Evolutionary conservation across 257 asterid genomes (phyloP).

Genomic region (Cinchona pubescens): DNA sequence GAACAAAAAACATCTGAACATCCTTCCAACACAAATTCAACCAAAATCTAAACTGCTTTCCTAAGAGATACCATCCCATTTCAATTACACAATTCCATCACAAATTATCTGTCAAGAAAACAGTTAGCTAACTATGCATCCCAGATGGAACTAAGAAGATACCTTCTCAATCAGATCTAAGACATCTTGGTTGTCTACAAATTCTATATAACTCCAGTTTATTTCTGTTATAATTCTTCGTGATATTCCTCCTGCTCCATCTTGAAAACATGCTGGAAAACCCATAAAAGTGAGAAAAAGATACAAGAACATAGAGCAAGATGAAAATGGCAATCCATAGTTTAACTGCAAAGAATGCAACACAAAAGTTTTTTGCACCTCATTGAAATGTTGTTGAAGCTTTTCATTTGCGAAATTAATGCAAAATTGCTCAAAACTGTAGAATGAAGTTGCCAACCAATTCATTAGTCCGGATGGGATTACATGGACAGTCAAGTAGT

Average conservation of each 20-base stretch:
- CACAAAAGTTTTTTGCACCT: slow-evolving; percentile 48
- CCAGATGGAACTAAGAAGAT: slow-evolving; percentile 9
- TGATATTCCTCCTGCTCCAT: slow-evolving; percentile 99
- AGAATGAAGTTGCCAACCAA: slow-evolving; percentile 16
- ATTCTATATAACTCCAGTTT: slow-evolving; percentile 98
- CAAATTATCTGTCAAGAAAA: neutral
- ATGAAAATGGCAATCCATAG: slow-evolving; percentile 20
- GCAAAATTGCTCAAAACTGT: slow-evolving; percentile 99
- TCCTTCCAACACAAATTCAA: neutral
- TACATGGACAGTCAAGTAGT: neutral
- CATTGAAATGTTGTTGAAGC: slow-evolving; percentile 99
- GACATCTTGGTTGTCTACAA: slow-evolving; percentile 99
- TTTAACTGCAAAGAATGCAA: slow-evolving; percentile 16
- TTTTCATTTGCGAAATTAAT: slow-evolving; percentile 98
- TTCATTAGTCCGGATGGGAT: slow-evolving; percentile 11
- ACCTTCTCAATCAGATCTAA: slow-evolving; percentile 98
- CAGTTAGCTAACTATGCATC: neutral
- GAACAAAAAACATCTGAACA: neutral
- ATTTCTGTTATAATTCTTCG: slow-evolving; percentile 83
- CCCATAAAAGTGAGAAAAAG: slow-evolving; percentile 16
- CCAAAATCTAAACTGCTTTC: neutral
- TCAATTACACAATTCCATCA: neutral
- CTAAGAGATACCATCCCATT: neutral
- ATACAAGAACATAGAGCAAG: slow-evolving; percentile 10
- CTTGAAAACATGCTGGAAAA: slow-evolving; percentile 94